phyloP scores from a whole-genome alignment of 345 rosid genomes.

The Pugionium dolabratum region DNA sequence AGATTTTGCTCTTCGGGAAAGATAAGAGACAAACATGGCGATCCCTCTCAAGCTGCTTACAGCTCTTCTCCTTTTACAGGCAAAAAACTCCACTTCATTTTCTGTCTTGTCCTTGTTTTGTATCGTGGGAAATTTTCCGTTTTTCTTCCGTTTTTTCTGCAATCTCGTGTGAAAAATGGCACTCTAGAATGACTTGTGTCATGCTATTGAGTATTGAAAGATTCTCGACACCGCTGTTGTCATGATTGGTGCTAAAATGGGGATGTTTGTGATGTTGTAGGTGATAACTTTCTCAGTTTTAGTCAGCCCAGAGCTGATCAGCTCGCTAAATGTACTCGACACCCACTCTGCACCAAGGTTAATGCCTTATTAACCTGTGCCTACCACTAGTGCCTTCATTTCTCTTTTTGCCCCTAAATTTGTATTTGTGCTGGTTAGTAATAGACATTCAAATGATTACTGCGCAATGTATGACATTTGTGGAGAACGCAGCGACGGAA shows the following conservation, averaged over 20 bases:
- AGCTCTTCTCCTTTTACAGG: conserved; percentile 44
- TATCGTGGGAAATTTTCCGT: too few relatives aligned
- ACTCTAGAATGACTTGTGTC: too few relatives aligned
- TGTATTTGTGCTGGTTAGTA: conserved; percentile 38
- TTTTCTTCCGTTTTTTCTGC: neutral
- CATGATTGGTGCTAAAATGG: neutral
- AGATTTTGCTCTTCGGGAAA: neutral
- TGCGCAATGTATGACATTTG: conserved; percentile 98
- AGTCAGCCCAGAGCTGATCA: conserved; percentile 30
- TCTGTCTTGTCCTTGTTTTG: neutral
- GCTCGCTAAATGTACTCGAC: conserved; percentile 31
- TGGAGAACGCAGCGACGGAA: conserved; percentile 85
- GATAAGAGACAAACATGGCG: conserved; percentile 25
- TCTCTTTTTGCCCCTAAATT: conserved; percentile 17
- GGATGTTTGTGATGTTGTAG: conserved; percentile 39
- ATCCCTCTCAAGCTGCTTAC: conserved; percentile 28
- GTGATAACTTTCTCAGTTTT: conserved; percentile 40
- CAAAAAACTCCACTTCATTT: conserved; percentile 7
- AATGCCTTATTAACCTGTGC: neutral
- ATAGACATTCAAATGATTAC: conserved; percentile 68
- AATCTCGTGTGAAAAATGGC: too few relatives aligned
- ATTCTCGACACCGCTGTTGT: neutral
- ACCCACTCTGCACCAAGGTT: conserved; percentile 42
- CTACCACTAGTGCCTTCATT: neutral
- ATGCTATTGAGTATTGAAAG: too few relatives aligned